A percentile compares a stretch with the other conserved stretches of the same genome.
These are phyloP conservation scores for Annulohypoxylon moriforme DNA, from an alignment of 495 filamentous ascomycete genomes.

Conservation along the genomic window DNA sequence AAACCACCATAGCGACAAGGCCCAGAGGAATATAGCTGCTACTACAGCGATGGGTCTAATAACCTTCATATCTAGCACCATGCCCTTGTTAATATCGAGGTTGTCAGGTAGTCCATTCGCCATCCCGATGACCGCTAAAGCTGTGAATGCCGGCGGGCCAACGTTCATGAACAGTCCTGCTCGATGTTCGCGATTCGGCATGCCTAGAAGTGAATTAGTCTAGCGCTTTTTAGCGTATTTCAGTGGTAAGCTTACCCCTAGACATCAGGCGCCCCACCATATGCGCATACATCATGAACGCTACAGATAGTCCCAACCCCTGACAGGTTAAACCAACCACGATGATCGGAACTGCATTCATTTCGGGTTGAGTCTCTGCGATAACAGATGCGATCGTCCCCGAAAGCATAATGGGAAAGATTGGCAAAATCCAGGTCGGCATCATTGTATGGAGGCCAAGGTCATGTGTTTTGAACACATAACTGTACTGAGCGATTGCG, in stretches of 20 bases:
- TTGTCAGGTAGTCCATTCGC: conserved; percentile 58
- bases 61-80: conserved; percentile 50
- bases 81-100: conserved; percentile 35
- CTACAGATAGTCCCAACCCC: conserved; percentile 62
- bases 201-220: conserved; percentile 37
- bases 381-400: conserved; percentile 62
- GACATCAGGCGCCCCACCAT: conserved; percentile 71
- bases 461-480: conserved; percentile 58
- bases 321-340: conserved; percentile 62
- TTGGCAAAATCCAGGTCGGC: conserved; percentile 68
- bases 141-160: conserved; percentile 74
- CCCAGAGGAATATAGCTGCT: conserved; percentile 73
- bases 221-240: background rate
- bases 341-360: conserved; percentile 57
- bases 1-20: conserved; percentile 78
- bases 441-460: conserved; percentile 55
- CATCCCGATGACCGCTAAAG: conserved; percentile 73
- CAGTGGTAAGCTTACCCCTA: conserved; percentile 54
- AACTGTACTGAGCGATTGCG: conserved; percentile 61
- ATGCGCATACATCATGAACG: conserved; percentile 63
- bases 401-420: conserved; percentile 65
- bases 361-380: conserved; percentile 56
- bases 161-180: conserved; percentile 79
- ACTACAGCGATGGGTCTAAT: conserved; percentile 65
- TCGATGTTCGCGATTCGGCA: conserved; percentile 61